Evolutionary conservation across 176 grass and related monocot species (phyloP).

Genomic region (Oryza brachyantha): DNA sequence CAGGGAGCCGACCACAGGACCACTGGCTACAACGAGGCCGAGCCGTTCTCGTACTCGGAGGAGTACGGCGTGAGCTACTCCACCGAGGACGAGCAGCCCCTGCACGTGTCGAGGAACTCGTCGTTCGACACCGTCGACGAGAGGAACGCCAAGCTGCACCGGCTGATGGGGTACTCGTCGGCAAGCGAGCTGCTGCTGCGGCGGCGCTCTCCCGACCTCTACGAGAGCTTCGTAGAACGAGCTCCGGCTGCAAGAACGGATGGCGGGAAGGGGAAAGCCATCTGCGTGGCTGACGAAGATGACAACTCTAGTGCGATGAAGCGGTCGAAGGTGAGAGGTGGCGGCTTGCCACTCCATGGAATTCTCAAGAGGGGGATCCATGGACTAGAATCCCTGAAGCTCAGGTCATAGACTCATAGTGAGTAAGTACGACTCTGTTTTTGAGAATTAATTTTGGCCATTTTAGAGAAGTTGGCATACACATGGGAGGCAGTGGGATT

Average conservation of each 20-base stretch:
- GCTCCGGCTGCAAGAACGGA: neutral
- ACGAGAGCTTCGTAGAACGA: slow-evolving; percentile 39
- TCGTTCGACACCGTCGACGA: slow-evolving; percentile 50
- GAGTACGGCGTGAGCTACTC: slow-evolving; percentile 55
- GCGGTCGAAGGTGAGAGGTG: slow-evolving; percentile 19
- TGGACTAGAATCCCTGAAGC: slow-evolving; percentile 27
- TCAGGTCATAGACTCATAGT: slow-evolving; percentile 28
- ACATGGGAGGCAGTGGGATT: neutral
- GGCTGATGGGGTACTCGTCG: slow-evolving; percentile 80
- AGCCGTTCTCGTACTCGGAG: slow-evolving; percentile 62
- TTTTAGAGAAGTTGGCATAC: neutral
- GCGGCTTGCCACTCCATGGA: slow-evolving; percentile 19
- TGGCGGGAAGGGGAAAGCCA: slow-evolving; percentile 42
- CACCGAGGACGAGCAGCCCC: slow-evolving; percentile 42
- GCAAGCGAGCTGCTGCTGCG: slow-evolving; percentile 46
- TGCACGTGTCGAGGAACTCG: slow-evolving; percentile 70
- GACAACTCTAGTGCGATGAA: neutral
- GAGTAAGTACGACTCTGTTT: neutral
- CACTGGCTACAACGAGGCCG: neutral
- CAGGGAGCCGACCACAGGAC: neutral
- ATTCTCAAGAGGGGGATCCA: slow-evolving; percentile 47
- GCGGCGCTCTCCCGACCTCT: slow-evolving; percentile 30
- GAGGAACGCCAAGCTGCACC: slow-evolving; percentile 47
- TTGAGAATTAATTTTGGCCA: neutral
- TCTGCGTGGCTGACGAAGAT: neutral